These are phyloP conservation scores for Centella asiatica DNA, from an alignment of 129 eudicot species.

Conservation along the genomic window DNA sequence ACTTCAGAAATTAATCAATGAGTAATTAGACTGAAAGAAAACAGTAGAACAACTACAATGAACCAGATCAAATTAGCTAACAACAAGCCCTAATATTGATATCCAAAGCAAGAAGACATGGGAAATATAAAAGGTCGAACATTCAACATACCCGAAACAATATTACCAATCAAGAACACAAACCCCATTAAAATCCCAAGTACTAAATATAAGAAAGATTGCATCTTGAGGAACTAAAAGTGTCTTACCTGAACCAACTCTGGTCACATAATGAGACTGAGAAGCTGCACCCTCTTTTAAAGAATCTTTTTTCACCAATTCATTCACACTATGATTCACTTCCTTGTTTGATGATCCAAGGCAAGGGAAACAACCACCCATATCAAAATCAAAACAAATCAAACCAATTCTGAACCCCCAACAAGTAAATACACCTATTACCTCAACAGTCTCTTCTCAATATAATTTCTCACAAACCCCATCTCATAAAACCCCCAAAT, in stretches of 20 bases:
- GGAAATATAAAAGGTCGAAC: too few relatives aligned
- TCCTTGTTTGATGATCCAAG: conserved; percentile 64
- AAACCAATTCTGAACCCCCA: conserved; percentile 7
- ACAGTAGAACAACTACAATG: conserved; percentile 9
- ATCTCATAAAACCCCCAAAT: conserved; percentile 22
- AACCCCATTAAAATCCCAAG: neutral
- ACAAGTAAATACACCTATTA: neutral
- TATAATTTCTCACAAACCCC: conserved; percentile 19
- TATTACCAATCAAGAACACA: conserved; percentile 1
- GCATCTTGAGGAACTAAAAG: neutral
- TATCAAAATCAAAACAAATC: conserved; percentile 34
- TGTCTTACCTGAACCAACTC: conserved; percentile 63
- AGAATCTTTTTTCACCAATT: conserved; percentile 58
- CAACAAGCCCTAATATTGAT: neutral
- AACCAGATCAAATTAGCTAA: conserved; percentile 29
- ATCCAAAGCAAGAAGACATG: neutral
- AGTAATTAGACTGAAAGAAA: too few relatives aligned
- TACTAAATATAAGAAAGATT: conserved; percentile 1
- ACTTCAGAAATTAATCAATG: neutral
- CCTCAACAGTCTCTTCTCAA: neutral
- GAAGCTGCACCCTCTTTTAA: conserved; percentile 60
- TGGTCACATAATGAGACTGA: conserved; percentile 56
- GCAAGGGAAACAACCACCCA: conserved; percentile 92
- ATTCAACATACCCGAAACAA: conserved; percentile 13
- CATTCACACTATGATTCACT: conserved; percentile 42